A percentile compares a stretch with the other conserved stretches of the same genome.
These are phyloP conservation scores for Xanthoconium separans DNA, from an alignment of 1,284 basidiomycete species.

Conservation along the genomic window DNA sequence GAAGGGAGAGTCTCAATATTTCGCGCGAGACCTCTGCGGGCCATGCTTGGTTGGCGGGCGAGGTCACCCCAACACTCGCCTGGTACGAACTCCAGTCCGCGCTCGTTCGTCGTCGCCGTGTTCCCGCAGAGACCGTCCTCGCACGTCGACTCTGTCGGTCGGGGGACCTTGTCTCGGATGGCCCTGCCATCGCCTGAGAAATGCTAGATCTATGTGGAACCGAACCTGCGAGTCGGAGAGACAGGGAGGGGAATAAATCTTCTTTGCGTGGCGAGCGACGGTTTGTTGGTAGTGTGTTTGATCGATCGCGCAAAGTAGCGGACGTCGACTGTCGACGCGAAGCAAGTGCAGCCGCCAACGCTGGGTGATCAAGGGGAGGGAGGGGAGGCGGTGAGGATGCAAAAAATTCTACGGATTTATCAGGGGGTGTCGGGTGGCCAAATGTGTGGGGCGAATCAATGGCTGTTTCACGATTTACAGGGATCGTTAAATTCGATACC, in stretches of 20 bases:
- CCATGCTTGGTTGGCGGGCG: conserved; percentile 38
- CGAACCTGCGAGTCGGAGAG: conserved; percentile 23
- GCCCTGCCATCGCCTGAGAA: conserved; percentile 12
- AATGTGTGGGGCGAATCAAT: conserved; percentile 41
- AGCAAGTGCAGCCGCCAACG: conserved; percentile 32
- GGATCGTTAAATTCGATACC: conserved; percentile 23
- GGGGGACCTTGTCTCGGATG: not conserved
- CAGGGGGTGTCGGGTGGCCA: conserved; percentile 36
- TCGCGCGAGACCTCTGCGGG: conserved; percentile 45
- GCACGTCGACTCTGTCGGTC: conserved; percentile 17
- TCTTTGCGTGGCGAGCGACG: conserved; percentile 15
- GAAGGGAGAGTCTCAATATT: conserved; percentile 40
- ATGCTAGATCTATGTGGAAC: conserved; percentile 14
- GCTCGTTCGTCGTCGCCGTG: conserved; percentile 35
- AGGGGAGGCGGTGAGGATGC: conserved; percentile 43
- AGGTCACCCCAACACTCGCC: conserved; percentile 35
- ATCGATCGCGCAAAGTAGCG: conserved; percentile 22
- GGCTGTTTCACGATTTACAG: conserved; percentile 14
- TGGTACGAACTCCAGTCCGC: conserved; percentile 43
- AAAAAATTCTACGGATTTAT: conserved; percentile 24
- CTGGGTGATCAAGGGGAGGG: conserved; percentile 54
- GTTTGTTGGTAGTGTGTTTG: conserved; percentile 23
- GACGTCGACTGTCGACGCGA: conserved; percentile 13
- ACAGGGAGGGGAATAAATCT: conserved; percentile 28
- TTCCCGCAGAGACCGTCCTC: conserved; percentile 18